Evolutionary conservation across 495 filamentous ascomycete species (phyloP).

Genomic region (Usnea hakonensis): DNA sequence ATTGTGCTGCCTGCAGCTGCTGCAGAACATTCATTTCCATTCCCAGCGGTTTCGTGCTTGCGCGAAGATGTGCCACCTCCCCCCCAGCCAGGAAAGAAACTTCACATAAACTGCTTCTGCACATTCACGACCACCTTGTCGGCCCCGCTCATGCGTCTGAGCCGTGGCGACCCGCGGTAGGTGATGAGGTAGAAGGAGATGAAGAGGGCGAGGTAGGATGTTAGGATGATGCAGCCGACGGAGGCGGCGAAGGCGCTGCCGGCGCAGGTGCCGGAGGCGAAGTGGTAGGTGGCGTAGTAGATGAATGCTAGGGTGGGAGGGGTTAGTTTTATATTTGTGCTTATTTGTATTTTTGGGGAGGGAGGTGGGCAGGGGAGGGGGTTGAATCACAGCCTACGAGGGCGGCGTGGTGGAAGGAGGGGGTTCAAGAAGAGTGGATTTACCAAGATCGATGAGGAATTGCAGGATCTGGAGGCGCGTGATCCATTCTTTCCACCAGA

Average conservation of each 20-base stretch:
- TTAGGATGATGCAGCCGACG: constrained; percentile 26
- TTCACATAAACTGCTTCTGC: not conserved
- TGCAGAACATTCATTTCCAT: no score
- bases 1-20: no score
- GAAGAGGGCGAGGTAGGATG: constrained; percentile 27
- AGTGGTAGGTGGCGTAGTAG: constrained; percentile 28
- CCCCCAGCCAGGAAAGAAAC: no score
- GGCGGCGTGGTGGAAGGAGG: no score
- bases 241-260: constrained; percentile 27
- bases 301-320: constrained; percentile 21
- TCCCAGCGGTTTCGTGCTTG: no score
- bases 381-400: no score
- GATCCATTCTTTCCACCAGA: constrained; percentile 91
- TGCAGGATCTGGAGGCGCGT: constrained; percentile 78
- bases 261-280: constrained; percentile 21
- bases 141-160: not conserved
- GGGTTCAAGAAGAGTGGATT: not conserved
- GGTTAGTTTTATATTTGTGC: not conserved
- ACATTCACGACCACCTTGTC: not conserved
- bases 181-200: constrained; percentile 28
- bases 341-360: not conserved
- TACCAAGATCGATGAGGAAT: constrained; percentile 32
- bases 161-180: not conserved
- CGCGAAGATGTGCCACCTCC: no score
- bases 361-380: not conserved